Evolutionary conservation across 805 yeast genomes (phyloP).

Genomic region (Nakazawaea ernobii): DNA sequence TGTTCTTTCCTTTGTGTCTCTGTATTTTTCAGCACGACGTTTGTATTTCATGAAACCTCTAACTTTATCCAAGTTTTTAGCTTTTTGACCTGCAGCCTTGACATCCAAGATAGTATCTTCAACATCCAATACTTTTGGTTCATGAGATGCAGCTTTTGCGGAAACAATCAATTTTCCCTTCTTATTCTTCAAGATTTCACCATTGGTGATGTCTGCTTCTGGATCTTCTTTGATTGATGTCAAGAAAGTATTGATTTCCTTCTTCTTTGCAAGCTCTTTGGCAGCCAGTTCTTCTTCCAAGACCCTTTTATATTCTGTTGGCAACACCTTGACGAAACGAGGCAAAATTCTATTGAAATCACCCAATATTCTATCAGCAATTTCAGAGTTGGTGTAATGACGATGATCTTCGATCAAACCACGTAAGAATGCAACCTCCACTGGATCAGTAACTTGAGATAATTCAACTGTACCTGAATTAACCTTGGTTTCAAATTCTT

Average conservation of each 20-base stretch:
- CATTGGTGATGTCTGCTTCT: slow-evolving; percentile 81
- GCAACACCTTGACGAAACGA: slow-evolving; percentile 89
- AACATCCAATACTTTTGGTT: slow-evolving; percentile 83
- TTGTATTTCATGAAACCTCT: slow-evolving; percentile 93
- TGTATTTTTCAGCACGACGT: slow-evolving; percentile 81
- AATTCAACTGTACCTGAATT: slow-evolving; percentile 81
- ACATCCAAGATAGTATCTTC: slow-evolving; percentile 83
- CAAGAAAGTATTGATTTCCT: slow-evolving; percentile 61
- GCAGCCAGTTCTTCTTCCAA: slow-evolving; percentile 53
- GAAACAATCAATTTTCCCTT: slow-evolving; percentile 29
- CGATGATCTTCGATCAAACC: slow-evolving; percentile 93
- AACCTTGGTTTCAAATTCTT: slow-evolving; percentile 77
- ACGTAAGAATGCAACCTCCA: slow-evolving; percentile 90
- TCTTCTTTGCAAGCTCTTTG: slow-evolving; percentile 53
- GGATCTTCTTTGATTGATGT: slow-evolving; percentile 76
- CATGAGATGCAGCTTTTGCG: slow-evolving; percentile 30
- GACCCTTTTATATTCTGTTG: slow-evolving; percentile 86
- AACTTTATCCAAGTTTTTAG: slow-evolving; percentile 66
- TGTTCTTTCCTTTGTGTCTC: slow-evolving; percentile 69
- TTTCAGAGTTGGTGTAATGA: slow-evolving; percentile 88
- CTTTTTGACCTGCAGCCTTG: slow-evolving; percentile 57
- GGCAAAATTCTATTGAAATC: slow-evolving; percentile 88
- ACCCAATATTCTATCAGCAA: slow-evolving; percentile 75
- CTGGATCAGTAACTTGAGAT: slow-evolving; percentile 70
- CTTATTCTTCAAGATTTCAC: slow-evolving; percentile 62